Conservation (phyloP, 2,329 filamentous ascomycete genomes). For the Aspergillus sergii region DNA sequence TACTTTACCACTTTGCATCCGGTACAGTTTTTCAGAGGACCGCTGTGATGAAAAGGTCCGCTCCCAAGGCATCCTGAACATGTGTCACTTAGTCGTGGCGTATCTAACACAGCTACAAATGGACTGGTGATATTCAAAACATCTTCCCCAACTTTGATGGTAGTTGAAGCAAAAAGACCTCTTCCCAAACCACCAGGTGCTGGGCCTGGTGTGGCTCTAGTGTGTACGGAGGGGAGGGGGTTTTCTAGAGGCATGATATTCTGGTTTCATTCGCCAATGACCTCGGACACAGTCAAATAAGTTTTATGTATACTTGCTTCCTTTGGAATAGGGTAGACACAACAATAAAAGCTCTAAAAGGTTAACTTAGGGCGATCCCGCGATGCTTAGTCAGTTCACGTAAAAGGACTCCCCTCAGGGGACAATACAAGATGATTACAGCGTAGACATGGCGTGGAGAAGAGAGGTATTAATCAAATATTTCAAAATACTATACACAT, state of each 20-base stretch:
- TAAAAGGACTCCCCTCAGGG: not conserved
- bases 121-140: constrained; percentile 55
- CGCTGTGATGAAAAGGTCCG: constrained; percentile 25
- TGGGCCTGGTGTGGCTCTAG: constrained; percentile 27
- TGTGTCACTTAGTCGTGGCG: constrained; percentile 53
- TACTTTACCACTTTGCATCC: constrained; percentile 62
- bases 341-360: not conserved
- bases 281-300: not conserved
- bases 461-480: not conserved
- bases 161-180: constrained; percentile 57
- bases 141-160: constrained; percentile 52
- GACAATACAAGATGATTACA: not conserved
- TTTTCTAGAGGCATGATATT: constrained; percentile 2
- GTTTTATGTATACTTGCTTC: not conserved
- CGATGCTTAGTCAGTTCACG: not conserved
- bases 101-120: constrained; percentile 58
- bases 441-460: not conserved
- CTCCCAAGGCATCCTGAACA: constrained; percentile 61
- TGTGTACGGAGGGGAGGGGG: constrained; percentile 5
- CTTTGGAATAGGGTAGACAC: too few species aligned
- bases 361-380: not conserved
- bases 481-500: constrained; percentile 3
- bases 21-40: constrained; percentile 55
- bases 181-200: constrained; percentile 46
- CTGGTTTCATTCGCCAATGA: not conserved